Evolutionary conservation across 1,284 basidiomycete genomes (phyloP).

Genomic region (Cerrena zonata): DNA sequence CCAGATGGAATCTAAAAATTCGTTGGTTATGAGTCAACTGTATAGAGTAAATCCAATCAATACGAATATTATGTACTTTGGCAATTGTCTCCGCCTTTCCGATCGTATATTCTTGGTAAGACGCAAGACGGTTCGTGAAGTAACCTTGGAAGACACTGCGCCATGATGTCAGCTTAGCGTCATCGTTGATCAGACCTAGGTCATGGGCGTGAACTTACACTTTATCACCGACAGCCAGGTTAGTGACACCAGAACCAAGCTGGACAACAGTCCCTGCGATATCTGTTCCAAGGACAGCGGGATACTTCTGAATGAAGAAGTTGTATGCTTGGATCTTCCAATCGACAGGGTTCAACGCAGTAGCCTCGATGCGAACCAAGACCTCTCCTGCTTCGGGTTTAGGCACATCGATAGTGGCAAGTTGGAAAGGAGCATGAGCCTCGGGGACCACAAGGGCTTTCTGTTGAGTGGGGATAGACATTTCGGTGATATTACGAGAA

Average conservation of each 20-base stretch:
- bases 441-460: slow-evolving; percentile 23
- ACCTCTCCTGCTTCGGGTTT: slow-evolving; percentile 36
- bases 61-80: slow-evolving; percentile 32
- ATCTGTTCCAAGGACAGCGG: slow-evolving; percentile 51
- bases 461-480: slow-evolving; percentile 13
- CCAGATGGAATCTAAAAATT: slow-evolving; percentile 35
- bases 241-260: slow-evolving; percentile 46
- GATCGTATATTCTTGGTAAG: slow-evolving; percentile 48
- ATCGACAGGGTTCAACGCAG: slow-evolving; percentile 40
- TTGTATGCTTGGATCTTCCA: slow-evolving; percentile 31
- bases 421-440: slow-evolving; percentile 15
- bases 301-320: slow-evolving; percentile 30
- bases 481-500: background rate
- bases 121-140: slow-evolving; percentile 32
- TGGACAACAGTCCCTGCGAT: slow-evolving; percentile 51
- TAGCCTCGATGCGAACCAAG: slow-evolving; percentile 35
- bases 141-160: slow-evolving; percentile 38
- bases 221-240: slow-evolving; percentile 50
- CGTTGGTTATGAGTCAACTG: background rate
- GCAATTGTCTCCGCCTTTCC: slow-evolving; percentile 35
- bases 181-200: too few species aligned
- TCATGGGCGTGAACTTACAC: slow-evolving; percentile 35
- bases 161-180: background rate
- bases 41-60: background rate
- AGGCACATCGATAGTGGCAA: slow-evolving; percentile 18